Base-by-base conservation (phyloP, 1,284 basidiomycete species). In the Ceratobasidium sp. region DNA sequence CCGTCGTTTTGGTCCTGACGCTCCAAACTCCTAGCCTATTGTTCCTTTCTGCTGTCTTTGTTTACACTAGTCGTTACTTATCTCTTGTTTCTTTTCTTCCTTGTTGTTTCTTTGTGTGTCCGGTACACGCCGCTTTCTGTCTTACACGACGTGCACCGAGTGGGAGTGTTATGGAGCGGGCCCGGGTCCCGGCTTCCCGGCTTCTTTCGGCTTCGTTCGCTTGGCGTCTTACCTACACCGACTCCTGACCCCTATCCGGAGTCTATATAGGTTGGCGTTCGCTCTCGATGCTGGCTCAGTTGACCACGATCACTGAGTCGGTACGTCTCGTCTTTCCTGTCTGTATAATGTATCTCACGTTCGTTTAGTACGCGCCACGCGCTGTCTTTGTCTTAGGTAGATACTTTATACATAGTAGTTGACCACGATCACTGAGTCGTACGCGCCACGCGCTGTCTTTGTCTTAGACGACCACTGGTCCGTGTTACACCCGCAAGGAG, bases 131-230 rank as follows among this genome's bases (percentile, higher is more conserved):
- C 16, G 4, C 54, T 31, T 31, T 19, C 5, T 46, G 16, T 34
- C 2, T 46, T n/a, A 5, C 43, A 13, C 27, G 16, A 29, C 27
- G 27, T 9, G 29, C 29, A 19, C 54, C 54, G 54, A 56, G 54
- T 56, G 54, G 54, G 54, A 56, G 54, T 56, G 54, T 56, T 56
- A 13, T 56, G 27, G 43, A 16, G 43, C 11, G 41, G 41, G 7
- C 39, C 19, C 22, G 48, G 48, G 43, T 46, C 43, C 19, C 9
- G 9, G 43, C 43, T 46, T 7, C 16, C 22, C 19, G 19, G 22
- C 7, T 5, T 24, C 19, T 51, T 7, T n/a, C 19, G 49, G 16
- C 19, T 5, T 51, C 9, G n/a, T 29, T 24, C n/a, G 51, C 27
- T 24, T 24, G 49, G 19, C 19, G 49, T 16, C 22, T 5, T 6